Base-by-base conservation (phyloP, 495 filamentous ascomycete species). In the Daldinia vernicosa region DNA sequence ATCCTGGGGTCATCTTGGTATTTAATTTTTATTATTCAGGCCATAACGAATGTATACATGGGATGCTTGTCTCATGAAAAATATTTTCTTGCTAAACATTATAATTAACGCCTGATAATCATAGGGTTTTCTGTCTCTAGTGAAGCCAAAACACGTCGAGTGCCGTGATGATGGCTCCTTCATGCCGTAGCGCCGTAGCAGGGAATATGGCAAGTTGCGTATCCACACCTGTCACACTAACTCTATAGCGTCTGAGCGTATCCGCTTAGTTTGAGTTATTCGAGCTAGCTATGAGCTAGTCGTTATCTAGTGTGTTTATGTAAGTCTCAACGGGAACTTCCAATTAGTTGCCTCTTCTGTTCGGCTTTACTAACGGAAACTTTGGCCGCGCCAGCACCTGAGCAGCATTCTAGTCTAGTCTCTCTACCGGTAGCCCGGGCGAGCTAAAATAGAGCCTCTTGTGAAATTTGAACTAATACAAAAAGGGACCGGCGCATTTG, bases 281-380 rank as follows among this genome's bases (percentile, higher is more conserved):
- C 9, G 14, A 22, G 17, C 22, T 47, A 47, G 50, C 1, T 28
- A 1, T 8, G 5, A 30, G 27, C 50, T 52, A 52, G 26, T n/a
- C n/a, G n/a, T n/a, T n/a, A n/a, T n/a, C n/a, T n/a, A n/a, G n/a
- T n/a, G n/a, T n/a, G n/a, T n/a, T n/a, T n/a, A n/a, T n/a, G n/a
- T n/a, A 30, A 30, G 50, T 30, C 14, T 30, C 50, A 53, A 4
- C 50, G 26, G 26, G 15, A 53, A 30, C 50, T 53, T 53, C 6
- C 14, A 28, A 53, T 30, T 53, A 53, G 50, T 53, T 53, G 50
- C 12, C 6, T 53, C 43, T n/a, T 53, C 11, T 14, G 6, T 17
- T 53, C 50, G 50, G 50, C 50, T 30, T 53, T 30, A 15, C n/a
- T 53, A 53, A 53, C 50, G 50, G 14, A 8, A 53, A 30, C 43